These are phyloP conservation scores for Orbilia ellipsospora DNA, from an alignment of 2,329 filamentous ascomycete species.

Conservation along the genomic window DNA sequence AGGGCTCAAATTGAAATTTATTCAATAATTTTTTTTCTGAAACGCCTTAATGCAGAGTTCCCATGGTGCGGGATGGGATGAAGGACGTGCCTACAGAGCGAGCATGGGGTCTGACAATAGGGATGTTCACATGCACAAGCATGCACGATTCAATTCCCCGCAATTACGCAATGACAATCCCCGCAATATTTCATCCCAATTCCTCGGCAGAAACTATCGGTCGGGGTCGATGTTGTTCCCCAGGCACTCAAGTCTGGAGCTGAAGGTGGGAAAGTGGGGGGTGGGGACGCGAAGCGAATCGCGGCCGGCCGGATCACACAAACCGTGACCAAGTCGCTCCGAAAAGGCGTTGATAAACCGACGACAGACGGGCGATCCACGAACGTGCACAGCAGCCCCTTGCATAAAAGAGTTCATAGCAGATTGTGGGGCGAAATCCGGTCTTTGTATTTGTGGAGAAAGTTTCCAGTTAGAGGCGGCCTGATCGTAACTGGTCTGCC, in stretches of 20 bases:
- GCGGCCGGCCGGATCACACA: slow-evolving; percentile 25
- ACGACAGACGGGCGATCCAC: background rate
- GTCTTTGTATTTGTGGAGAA: no score
- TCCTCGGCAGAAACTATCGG: background rate
- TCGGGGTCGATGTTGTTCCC: background rate
- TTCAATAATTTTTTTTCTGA: background rate
- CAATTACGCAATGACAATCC: slow-evolving; percentile 31
- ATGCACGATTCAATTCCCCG: slow-evolving; percentile 36
- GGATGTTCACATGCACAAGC: slow-evolving; percentile 4
- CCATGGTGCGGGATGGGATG: slow-evolving; percentile 15
- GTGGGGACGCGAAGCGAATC: background rate
- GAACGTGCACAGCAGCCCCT: background rate
- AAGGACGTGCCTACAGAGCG: slow-evolving; percentile 1
- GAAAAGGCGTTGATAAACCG: slow-evolving; percentile 34
- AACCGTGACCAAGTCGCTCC: slow-evolving; percentile 14
- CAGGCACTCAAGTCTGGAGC: slow-evolving; percentile 2
- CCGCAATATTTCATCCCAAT: slow-evolving; percentile 42
- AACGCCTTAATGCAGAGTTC: slow-evolving; percentile 10
- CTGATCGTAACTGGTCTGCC: no score
- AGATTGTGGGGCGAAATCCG: no score
- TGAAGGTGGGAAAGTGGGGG: background rate
- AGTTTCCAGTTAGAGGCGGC: no score
- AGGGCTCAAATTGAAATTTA: slow-evolving; percentile 15
- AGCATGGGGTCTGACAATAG: background rate
- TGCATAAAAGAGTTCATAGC: background rate